phyloP scores from a whole-genome alignment of 805 yeast genomes.

The Scheffersomyces amazonensis region DNA sequence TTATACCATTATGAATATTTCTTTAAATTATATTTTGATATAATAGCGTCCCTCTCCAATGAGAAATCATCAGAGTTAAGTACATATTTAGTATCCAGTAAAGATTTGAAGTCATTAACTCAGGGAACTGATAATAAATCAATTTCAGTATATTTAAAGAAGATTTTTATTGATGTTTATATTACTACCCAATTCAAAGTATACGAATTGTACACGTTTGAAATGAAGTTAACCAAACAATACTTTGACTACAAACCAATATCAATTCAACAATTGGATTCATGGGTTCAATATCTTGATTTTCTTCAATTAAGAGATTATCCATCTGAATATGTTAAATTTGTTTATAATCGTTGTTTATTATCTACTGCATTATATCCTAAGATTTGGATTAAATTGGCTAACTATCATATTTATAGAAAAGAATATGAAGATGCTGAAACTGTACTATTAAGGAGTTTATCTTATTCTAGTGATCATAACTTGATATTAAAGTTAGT shows the following conservation, averaged over 20 bases:
- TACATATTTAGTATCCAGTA: constrained; percentile 11
- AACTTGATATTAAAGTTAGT: constrained; percentile 37
- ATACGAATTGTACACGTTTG: constrained; percentile 49
- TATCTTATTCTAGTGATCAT: constrained; percentile 22
- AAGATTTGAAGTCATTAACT: constrained; percentile 11
- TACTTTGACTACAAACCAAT: constrained; percentile 33
- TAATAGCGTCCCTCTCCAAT: constrained; percentile 4
- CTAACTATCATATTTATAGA: constrained; percentile 37
- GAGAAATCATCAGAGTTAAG: constrained; percentile 1
- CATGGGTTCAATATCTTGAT: constrained; percentile 59
- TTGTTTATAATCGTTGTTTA: constrained; percentile 48
- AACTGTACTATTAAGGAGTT: constrained; percentile 34
- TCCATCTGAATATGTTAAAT: constrained; percentile 19
- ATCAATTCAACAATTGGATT: constrained; percentile 47
- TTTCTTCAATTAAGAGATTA: constrained; percentile 43
- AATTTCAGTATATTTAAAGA: constrained; percentile 37
- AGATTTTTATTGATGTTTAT: constrained; percentile 49
- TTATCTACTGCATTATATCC: constrained; percentile 44
- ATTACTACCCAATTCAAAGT: constrained; percentile 54
- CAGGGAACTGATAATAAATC: constrained; percentile 20
- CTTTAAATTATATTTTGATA: constrained; percentile 32
- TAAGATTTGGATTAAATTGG: constrained; percentile 48
- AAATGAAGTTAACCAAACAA: constrained; percentile 36
- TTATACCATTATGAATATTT: constrained; percentile 50
- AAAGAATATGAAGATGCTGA: constrained; percentile 34